Evolutionary conservation across 2,329 filamentous ascomycete species (phyloP).

Genomic region (Trichoderma koningiopsis): DNA sequence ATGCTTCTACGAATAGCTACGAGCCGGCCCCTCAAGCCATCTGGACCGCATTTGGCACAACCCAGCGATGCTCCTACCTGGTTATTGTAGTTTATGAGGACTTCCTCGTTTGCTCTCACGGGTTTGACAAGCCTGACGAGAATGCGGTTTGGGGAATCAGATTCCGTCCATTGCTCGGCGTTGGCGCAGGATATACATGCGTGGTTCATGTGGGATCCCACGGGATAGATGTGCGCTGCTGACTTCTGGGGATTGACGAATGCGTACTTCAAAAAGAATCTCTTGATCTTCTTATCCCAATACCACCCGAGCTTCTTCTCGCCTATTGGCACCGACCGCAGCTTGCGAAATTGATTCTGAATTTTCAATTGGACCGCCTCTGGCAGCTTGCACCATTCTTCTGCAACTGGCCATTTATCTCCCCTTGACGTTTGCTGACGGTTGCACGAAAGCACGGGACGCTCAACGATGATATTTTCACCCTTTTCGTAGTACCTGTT

Average conservation of each 20-base stretch:
- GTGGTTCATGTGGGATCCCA: constrained; percentile 38
- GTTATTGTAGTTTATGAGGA: constrained; percentile 44
- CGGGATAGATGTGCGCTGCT: constrained; percentile 29
- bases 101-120: constrained; percentile 37
- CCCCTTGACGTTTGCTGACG: constrained; percentile 17
- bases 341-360: constrained; percentile 13
- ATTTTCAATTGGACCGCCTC: neutral
- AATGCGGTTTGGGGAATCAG: constrained; percentile 27
- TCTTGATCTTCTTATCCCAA: constrained; percentile 26
- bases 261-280: constrained; percentile 34
- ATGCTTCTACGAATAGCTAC: neutral
- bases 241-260: constrained; percentile 28
- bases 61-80: constrained; percentile 28
- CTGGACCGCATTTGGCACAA: constrained; percentile 32
- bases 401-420: constrained; percentile 7
- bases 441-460: constrained; percentile 28
- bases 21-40: neutral
- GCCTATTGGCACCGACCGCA: constrained; percentile 25
- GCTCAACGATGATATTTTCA: constrained; percentile 30
- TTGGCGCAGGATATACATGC: constrained; percentile 38
- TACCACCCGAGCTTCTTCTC: neutral
- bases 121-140: constrained; percentile 25
- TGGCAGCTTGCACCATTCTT: constrained; percentile 28
- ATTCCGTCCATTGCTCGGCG: constrained; percentile 28
- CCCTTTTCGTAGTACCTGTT: constrained; percentile 4